These are phyloP conservation scores for Colletotrichum lini DNA, from an alignment of 2,329 filamentous ascomycete species.

Conservation along the genomic window DNA sequence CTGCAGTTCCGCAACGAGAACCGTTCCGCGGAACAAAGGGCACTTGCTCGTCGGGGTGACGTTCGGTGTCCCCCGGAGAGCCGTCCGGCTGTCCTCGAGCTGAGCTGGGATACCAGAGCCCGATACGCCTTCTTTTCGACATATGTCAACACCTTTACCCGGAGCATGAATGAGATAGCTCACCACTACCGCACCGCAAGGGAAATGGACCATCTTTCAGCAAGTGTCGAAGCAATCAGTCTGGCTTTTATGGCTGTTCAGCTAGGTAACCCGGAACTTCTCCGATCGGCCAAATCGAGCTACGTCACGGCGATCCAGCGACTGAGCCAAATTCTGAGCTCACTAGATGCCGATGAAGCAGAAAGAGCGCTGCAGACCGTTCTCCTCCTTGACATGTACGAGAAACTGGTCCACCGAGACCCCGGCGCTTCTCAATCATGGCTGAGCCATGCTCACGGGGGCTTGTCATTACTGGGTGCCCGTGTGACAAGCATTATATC, in stretches of 20 bases:
- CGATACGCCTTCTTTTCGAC: conserved; percentile 46
- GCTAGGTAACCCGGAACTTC: conserved; percentile 8
- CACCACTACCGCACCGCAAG: conserved; percentile 38
- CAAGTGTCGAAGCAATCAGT: conserved; percentile 47
- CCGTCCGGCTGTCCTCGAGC: conserved; percentile 13
- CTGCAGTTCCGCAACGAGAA: conserved; percentile 47
- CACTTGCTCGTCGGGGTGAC: neutral
- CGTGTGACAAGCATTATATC: conserved; percentile 9
- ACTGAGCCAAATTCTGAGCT: neutral
- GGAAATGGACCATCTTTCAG: conserved; percentile 39
- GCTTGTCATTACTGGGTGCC: conserved; percentile 41
- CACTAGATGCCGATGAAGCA: conserved; percentile 20
- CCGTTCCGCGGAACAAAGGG: conserved; percentile 39
- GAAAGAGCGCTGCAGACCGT: conserved; percentile 45
- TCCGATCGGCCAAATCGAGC: conserved; percentile 27
- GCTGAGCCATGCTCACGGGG: conserved; percentile 46
- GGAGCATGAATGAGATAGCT: conserved; percentile 44
- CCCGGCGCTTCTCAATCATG: conserved; percentile 30
- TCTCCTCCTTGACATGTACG: conserved; percentile 48
- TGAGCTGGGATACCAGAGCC: conserved; percentile 43
- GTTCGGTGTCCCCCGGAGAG: neutral
- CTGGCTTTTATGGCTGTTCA: conserved; percentile 45
- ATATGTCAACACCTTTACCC: conserved; percentile 45
- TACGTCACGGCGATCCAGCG: conserved; percentile 22
- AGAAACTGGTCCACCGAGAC: conserved; percentile 46